Conservation (phyloP, 2,329 filamentous ascomycete species). For the Alternaria tenuissima region DNA sequence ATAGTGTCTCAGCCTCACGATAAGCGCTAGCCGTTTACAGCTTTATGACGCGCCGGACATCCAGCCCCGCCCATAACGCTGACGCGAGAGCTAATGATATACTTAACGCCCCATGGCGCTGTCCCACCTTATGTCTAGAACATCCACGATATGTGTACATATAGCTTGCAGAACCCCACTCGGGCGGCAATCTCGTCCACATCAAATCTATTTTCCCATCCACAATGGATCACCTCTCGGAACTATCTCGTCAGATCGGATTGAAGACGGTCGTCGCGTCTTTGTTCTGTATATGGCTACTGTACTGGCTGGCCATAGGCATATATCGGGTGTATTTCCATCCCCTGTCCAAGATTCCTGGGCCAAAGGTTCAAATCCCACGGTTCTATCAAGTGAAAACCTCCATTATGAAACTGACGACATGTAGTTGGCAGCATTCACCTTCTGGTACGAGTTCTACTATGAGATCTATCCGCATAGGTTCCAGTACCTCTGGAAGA, state of each 20-base stretch:
- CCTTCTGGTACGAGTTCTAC: constrained; percentile 40
- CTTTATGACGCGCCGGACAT: background rate
- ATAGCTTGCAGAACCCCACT: background rate
- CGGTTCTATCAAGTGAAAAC: too few species aligned
- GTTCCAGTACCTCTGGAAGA: constrained; percentile 34
- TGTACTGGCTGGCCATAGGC: background rate
- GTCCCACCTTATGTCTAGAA: background rate
- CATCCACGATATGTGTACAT: background rate
- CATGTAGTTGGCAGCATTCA: background rate
- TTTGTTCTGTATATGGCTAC: background rate
- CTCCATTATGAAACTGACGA: background rate
- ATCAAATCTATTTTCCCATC: background rate
- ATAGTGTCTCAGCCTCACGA: background rate
- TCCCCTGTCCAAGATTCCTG: background rate
- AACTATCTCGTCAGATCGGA: background rate
- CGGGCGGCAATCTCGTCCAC: accelerated
- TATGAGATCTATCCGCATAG: constrained; percentile 35
- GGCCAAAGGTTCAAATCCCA: background rate
- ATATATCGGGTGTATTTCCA: background rate
- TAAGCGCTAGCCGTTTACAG: background rate
- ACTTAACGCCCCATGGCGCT: background rate
- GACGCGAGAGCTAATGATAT: background rate
- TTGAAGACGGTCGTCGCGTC: background rate
- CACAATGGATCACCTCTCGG: background rate
- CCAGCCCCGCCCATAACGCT: background rate